These are phyloP conservation scores for Penstemon barbatus DNA, from an alignment of 257 asterid genomes.

Conservation along the genomic window DNA sequence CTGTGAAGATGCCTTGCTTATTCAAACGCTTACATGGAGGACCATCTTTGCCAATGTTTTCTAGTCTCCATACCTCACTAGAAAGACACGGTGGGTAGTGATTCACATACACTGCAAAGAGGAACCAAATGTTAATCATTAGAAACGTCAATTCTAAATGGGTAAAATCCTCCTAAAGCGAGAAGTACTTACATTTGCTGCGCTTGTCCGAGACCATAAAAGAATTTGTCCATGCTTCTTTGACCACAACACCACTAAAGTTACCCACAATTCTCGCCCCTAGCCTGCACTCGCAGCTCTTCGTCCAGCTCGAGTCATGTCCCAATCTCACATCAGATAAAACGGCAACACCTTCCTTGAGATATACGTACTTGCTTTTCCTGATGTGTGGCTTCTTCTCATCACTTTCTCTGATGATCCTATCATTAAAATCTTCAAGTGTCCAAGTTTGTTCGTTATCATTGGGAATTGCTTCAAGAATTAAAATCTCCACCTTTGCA, in stretches of 20 bases:
- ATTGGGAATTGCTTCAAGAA: conserved; percentile 32
- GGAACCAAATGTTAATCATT: conserved; percentile 16
- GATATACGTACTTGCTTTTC: conserved; percentile 26
- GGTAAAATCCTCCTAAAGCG: background rate
- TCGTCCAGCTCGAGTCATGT: conserved; percentile 38
- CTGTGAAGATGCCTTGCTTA: conserved; percentile 18
- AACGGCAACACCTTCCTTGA: conserved; percentile 38
- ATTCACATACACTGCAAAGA: conserved; percentile 33
- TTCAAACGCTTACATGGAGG: conserved; percentile 20
- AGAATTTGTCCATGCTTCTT: conserved; percentile 43
- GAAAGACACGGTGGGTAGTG: conserved; percentile 27
- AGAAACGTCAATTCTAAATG: no score
- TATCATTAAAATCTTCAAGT: conserved; percentile 34
- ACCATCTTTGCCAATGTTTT: conserved; percentile 29
- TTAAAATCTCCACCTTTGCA: conserved; percentile 44
- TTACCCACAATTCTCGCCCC: conserved; percentile 41
- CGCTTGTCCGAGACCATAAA: conserved; percentile 50
- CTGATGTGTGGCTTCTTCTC: conserved; percentile 45
- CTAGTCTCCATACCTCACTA: conserved; percentile 37
- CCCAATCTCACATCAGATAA: conserved; percentile 40
- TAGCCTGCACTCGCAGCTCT: conserved; percentile 40
- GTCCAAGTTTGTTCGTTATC: conserved; percentile 21
- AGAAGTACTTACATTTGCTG: conserved; percentile 34
- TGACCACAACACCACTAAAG: conserved; percentile 30
- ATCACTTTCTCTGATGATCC: conserved; percentile 28